Evolutionary conservation across 2,329 filamentous ascomycete species (phyloP).

Genomic region (Dactylellina sp.): DNA sequence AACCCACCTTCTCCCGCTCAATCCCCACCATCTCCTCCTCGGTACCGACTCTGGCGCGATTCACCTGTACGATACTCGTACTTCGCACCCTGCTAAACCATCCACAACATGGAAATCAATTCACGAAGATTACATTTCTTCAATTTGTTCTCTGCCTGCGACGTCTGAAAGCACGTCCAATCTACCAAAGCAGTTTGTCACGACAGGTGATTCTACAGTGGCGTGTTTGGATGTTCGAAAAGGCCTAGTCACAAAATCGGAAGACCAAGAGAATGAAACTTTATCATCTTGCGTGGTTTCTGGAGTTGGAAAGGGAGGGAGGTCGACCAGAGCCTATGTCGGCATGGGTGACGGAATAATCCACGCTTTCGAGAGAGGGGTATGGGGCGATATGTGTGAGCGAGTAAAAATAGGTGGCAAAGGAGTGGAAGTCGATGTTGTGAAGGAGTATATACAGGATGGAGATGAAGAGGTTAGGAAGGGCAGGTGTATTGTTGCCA

Average conservation of each 20-base stretch:
- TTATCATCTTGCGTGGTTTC: constrained; percentile 83
- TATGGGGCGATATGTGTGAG: constrained; percentile 87
- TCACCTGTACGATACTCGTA: constrained; percentile 86
- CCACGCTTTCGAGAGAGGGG: constrained; percentile 92
- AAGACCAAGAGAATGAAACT: constrained; percentile 94
- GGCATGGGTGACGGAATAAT: constrained; percentile 72
- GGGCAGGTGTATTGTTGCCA: constrained; percentile 58
- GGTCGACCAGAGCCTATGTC: constrained; percentile 74
- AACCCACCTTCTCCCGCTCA: constrained; percentile 77
- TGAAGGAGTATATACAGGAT: constrained; percentile 56
- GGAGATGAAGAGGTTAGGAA: constrained; percentile 48
- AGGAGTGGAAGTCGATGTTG: constrained; percentile 58
- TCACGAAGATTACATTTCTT: constrained; percentile 93
- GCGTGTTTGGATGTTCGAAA: constrained; percentile 88
- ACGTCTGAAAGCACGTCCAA: constrained; percentile 85
- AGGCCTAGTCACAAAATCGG: constrained; percentile 81
- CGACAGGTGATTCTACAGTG: constrained; percentile 89
- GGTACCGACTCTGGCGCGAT: constrained; percentile 90
- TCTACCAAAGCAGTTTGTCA: constrained; percentile 93
- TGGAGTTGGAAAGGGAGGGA: constrained; percentile 75
- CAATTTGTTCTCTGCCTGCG: constrained; percentile 83
- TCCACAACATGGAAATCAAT: constrained; percentile 81
- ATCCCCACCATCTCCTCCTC: constrained; percentile 86
- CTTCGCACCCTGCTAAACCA: constrained; percentile 69
- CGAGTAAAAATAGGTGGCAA: constrained; percentile 62